These are phyloP conservation scores for Zalaria sp. DNA, from an alignment of 2,329 filamentous ascomycete genomes.

Conservation along the genomic window DNA sequence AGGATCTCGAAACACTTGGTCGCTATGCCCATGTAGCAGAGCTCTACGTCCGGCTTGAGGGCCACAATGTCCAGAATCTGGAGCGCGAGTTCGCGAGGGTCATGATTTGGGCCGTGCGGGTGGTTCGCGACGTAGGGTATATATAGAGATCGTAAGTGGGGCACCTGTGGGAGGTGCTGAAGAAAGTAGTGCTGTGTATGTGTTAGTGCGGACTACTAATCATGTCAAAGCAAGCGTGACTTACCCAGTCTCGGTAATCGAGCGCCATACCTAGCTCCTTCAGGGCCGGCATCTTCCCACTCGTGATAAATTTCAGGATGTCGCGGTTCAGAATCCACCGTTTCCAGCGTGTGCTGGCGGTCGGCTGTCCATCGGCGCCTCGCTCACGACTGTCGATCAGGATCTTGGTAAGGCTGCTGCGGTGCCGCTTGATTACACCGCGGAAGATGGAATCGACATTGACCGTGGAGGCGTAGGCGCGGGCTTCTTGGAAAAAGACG, in stretches of 20 bases:
- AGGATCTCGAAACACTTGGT: slow-evolving; percentile 71
- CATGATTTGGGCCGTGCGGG: slow-evolving; percentile 38
- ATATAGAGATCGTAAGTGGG: slow-evolving; percentile 57
- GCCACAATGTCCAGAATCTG: slow-evolving; percentile 69
- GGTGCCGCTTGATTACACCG: slow-evolving; percentile 56
- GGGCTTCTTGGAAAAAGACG: slow-evolving; percentile 59
- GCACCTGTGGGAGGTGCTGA: slow-evolving; percentile 55
- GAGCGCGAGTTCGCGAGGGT: slow-evolving; percentile 56
- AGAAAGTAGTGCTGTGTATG: slow-evolving; percentile 57
- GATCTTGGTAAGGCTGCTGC: slow-evolving; percentile 55
- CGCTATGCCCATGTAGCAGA: slow-evolving; percentile 66
- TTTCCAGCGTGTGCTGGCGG: slow-evolving; percentile 37
- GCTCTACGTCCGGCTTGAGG: slow-evolving; percentile 58
- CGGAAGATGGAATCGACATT: slow-evolving; percentile 58
- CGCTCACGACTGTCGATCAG: slow-evolving; percentile 58
- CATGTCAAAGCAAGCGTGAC: slow-evolving; percentile 14
- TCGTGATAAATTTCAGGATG: slow-evolving; percentile 58
- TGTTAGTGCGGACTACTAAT: neutral
- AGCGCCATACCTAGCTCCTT: slow-evolving; percentile 59
- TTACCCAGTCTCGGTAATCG: slow-evolving; percentile 66
- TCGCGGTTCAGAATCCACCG: slow-evolving; percentile 60
- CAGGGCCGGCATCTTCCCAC: slow-evolving; percentile 58
- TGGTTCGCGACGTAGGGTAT: slow-evolving; percentile 54
- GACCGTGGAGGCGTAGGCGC: slow-evolving; percentile 41
- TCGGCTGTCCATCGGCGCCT: slow-evolving; percentile 26